Conservation (phyloP, 1,284 basidiomycete species). For the Flammula alnicola region DNA sequence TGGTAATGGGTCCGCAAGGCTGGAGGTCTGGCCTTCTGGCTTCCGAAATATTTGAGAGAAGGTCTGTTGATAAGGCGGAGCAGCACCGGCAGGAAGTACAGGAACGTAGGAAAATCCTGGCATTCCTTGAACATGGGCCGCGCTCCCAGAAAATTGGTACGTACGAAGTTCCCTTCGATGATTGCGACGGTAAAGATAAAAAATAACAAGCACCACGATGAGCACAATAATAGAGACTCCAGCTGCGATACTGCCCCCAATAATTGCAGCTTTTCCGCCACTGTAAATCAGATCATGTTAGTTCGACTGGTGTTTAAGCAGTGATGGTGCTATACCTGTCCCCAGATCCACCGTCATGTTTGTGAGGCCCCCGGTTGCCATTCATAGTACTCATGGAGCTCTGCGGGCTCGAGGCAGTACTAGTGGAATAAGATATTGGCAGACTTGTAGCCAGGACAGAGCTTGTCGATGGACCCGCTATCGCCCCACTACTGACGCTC, state of each 20-base stretch:
- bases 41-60: neutral
- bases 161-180: slow-evolving; percentile 7
- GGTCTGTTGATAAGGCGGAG: neutral
- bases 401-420: no score
- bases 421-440: no score
- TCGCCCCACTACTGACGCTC: no score
- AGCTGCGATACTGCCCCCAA: slow-evolving; percentile 28
- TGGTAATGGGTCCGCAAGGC: no score
- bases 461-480: no score
- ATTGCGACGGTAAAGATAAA: slow-evolving; percentile 27
- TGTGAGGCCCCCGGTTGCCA: no score
- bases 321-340: no score
- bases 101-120: slow-evolving; percentile 2
- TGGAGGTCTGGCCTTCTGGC: neutral
- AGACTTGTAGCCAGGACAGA: no score
- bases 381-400: no score
- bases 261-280: slow-evolving; percentile 14
- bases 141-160: neutral
- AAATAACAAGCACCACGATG: slow-evolving; percentile 15
- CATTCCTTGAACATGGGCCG: neutral
- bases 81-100: neutral
- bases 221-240: slow-evolving; percentile 23
- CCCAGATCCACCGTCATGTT: no score
- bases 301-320: no score
- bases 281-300: no score